Conservation (phyloP, 2,329 filamentous ascomycete genomes). For the Monosporascus sp. region DNA sequence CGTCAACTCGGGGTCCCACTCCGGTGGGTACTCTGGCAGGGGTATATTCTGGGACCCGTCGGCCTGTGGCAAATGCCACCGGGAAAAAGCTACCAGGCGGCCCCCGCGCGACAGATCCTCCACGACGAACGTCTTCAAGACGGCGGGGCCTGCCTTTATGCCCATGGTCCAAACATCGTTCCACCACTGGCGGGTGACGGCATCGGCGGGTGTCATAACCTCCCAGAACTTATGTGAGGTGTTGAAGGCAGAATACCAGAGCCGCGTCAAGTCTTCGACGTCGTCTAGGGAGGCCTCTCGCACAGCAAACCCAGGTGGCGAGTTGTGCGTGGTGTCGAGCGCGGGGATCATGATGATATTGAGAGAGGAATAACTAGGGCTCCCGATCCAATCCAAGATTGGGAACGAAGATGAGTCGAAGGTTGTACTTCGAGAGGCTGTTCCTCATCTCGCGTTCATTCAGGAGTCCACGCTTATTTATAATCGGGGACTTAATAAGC, state of each 20-base stretch:
- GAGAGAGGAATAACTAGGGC: background rate
- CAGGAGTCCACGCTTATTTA: too few species aligned
- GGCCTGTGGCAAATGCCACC: conserved; percentile 8
- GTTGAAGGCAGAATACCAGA: conserved; percentile 12
- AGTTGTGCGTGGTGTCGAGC: background rate
- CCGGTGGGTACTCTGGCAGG: conserved; percentile 1
- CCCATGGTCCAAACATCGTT: conserved; percentile 6
- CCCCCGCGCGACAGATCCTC: conserved; percentile 3
- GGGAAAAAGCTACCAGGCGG: conserved; percentile 5
- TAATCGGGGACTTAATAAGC: too few species aligned
- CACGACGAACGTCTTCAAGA: conserved; percentile 10
- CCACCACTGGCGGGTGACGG: conserved; percentile 7
- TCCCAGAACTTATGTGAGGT: conserved; percentile 5
- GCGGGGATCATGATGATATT: background rate
- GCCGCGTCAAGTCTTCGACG: conserved; percentile 2
- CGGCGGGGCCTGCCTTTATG: conserved; percentile 2
- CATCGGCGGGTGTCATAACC: conserved; percentile 3
- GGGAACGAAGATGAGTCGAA: background rate
- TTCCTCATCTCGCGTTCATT: too few species aligned
- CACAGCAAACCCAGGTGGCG: conserved; percentile 5
- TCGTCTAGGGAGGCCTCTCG: conserved; percentile 5
- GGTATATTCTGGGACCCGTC: conserved; percentile 8
- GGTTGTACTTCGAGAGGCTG: background rate
- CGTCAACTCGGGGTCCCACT: conserved; percentile 9
- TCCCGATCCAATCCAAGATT: background rate